Evolutionary conservation across 2,329 filamentous ascomycete genomes (phyloP).

Genomic region (Penicillium sp.): DNA sequence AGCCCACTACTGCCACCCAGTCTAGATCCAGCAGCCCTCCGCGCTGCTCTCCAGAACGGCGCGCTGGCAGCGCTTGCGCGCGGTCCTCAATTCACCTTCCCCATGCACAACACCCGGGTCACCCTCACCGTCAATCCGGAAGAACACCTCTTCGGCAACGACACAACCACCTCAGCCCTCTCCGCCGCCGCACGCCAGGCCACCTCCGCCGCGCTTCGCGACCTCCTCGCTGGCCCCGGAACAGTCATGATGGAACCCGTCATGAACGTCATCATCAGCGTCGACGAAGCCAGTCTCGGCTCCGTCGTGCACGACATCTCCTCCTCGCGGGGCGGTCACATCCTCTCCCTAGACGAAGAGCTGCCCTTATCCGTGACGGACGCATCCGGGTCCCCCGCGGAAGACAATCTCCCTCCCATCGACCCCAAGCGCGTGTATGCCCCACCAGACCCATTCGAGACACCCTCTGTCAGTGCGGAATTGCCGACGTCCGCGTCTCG

Average conservation of each 20-base stretch:
- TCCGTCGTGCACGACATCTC: conserved; percentile 81
- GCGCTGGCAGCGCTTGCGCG: conserved; percentile 80
- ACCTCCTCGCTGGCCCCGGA: conserved; percentile 41
- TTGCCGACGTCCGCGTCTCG: conserved; percentile 40
- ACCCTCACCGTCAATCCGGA: conserved; percentile 67
- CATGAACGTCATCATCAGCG: conserved; percentile 84
- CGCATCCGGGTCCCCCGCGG: conserved; percentile 20
- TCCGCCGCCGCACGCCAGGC: conserved; percentile 70
- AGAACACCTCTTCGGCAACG: conserved; percentile 65
- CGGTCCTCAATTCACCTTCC: conserved; percentile 78
- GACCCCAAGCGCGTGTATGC: conserved; percentile 78
- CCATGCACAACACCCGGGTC: conserved; percentile 75
- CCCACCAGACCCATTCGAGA: conserved; percentile 77
- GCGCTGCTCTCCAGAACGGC: conserved; percentile 70
- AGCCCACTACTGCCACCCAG: conserved; percentile 57
- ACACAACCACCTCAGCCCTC: conserved; percentile 66
- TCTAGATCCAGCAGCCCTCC: conserved; percentile 52
- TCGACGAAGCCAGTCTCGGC: conserved; percentile 79
- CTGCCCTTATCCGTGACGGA: conserved; percentile 35
- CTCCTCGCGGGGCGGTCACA: conserved; percentile 70
- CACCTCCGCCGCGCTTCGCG: conserved; percentile 68
- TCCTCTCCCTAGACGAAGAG: conserved; percentile 69
- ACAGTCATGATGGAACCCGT: conserved; percentile 86
- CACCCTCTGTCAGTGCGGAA: conserved; percentile 26
- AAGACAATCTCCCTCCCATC: conserved; percentile 52